Evolutionary conservation across 1,284 basidiomycete species (phyloP), one percentile per base, ranked within the genome.

Genomic region (Crucibulum parvulum): DNA sequence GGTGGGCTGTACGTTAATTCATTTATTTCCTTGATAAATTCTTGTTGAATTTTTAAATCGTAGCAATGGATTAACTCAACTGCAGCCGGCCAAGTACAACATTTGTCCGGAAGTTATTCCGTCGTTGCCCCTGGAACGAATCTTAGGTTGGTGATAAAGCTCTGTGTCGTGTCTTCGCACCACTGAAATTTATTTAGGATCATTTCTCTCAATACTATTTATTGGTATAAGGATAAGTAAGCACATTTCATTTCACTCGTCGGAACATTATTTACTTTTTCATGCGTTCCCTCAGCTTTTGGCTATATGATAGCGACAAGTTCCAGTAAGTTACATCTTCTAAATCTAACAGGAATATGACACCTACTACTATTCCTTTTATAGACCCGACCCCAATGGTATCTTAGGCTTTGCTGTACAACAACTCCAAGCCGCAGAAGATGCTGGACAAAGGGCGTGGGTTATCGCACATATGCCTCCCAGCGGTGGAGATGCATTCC

Each of bases 121-220:
- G 68, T 72, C 6, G 69, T 81, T 37, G 79, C 77, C 18, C 74
- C 81, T 18, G 80, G 78, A 1, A 82, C 78, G 48, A 78, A 78
- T 35, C 69, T 86, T 43, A 74, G 80, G 81, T 82, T 63, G 15
- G 62, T 55, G 16, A 8, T 13, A n/a, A 24, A 36, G 15, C 9
- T 37, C n/a, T 46, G 41, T 36, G 24, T 34, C 24, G 36, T 2
- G 18, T 45, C 31, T n/a, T 43, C 39, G 34, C 8, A 24, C 43
- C 4, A 24, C 6, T 37, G 24, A 24, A 24, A 24, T 24, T 24
- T 24, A 24, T 37, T 45, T 45, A 84, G 83, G 10, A 79, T 88
- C 45, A 81, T 88, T 39, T 84, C 84, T 0, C 61, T 87, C 57
- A 88, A 88, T 59, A 84, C 84, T 4, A 79, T 84, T 18, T 87